Base-by-base conservation (phyloP, 2,329 filamentous ascomycete species). In the Fusarium falciforme region DNA sequence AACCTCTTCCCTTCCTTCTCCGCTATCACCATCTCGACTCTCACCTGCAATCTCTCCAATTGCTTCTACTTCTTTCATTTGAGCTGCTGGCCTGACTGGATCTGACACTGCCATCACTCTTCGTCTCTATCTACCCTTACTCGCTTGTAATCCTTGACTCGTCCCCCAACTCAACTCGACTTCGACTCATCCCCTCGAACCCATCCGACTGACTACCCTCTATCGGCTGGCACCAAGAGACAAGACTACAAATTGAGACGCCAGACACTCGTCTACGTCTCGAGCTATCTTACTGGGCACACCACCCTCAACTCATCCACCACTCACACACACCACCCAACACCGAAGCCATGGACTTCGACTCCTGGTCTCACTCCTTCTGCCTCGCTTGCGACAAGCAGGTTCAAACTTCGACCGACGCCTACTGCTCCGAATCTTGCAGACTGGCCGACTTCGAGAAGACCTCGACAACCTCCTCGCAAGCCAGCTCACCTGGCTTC, bases 351-450 rank as follows among this genome's bases (percentile, higher is more conserved):
- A 90, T 89, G 87, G 86, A 88, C 82, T 85, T 86, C 80, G 88
- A 90, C 76, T 84, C 87, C 80, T 98, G 95, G 94, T 93, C 93
- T 79, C 94, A 93, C 83, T 93, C 97, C 84, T 98, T 94, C 89
- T 98, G 95, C 88, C 91, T 98, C 78, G 92, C 93, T 86, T 98
- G 95, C 87, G 95, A 98, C 86, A 93, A 93, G 85, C 83, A 85
- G 78, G 83, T 84, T 59, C 94, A 97, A 85, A 95, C 93, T 70
- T 90, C 93, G 74, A 91, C 91, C 66, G 92, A 92, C 71, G 91
- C 93, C 75, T 98, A 97, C 88, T 98, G 95, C 89, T 97, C 94
- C 55, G 95, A 98, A 85, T 90, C 93, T 33, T 98, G 95, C 89
- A 91, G 94, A 75, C 88, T 98, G 52, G 93, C 94, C 76, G 95